These are phyloP conservation scores for Crassisporium funariophilum DNA, from an alignment of 768 basidiomycete genomes.

Conservation along the genomic window DNA sequence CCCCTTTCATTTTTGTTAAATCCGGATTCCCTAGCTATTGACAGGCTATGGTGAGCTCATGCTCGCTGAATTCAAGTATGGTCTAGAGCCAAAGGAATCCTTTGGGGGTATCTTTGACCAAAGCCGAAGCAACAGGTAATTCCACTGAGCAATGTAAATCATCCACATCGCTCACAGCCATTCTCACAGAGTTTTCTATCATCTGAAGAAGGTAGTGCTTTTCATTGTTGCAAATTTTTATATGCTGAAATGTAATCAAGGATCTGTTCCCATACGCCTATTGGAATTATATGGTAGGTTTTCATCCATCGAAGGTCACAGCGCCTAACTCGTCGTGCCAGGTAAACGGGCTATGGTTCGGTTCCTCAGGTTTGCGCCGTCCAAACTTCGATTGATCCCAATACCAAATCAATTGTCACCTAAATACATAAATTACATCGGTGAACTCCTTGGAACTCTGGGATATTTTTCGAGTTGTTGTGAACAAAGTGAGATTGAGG, in stretches of 20 bases:
- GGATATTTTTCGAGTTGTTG: too few relatives aligned
- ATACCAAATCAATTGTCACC: too few relatives aligned
- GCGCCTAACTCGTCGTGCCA: conserved; percentile 33
- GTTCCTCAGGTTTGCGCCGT: conserved; percentile 33
- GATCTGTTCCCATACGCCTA: conserved; percentile 76
- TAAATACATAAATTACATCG: too few relatives aligned
- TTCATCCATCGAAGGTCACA: conserved; percentile 25
- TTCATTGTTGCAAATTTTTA: neutral
- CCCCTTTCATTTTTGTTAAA: conserved; percentile 5
- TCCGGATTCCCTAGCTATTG: conserved; percentile 51
- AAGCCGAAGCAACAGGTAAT: conserved; percentile 69
- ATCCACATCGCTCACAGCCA: conserved; percentile 9
- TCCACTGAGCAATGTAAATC: conserved; percentile 6
- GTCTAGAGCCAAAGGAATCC: conserved; percentile 82
- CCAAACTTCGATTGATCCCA: conserved; percentile 28
- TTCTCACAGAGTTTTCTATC: conserved; percentile 68
- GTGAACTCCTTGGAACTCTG: too few relatives aligned
- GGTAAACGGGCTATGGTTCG: conserved; percentile 51
- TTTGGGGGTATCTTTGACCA: conserved; percentile 77
- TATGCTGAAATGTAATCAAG: conserved; percentile 29
- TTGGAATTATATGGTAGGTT: conserved; percentile 70
- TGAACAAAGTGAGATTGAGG: too few relatives aligned
- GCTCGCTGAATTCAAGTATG: conserved; percentile 95
- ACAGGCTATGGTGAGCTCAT: conserved; percentile 82
- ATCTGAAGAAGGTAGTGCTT: conserved; percentile 73